A percentile compares a stretch with the other conserved stretches of the same genome.
Conservation (phyloP, 202 grass and related monocot genomes). For the Panicum hallii region DNA sequence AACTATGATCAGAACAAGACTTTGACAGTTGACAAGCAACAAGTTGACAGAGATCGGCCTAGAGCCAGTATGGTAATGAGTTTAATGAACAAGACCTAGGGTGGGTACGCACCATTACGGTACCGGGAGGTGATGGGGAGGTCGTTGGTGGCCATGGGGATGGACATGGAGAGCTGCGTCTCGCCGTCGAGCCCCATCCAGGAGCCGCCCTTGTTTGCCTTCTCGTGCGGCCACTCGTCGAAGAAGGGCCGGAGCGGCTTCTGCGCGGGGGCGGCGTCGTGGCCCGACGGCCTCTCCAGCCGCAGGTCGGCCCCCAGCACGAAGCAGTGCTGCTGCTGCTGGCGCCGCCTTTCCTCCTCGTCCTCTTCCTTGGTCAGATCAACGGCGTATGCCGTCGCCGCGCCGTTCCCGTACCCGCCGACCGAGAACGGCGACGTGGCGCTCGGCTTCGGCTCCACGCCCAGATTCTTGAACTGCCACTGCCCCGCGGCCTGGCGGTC, state of each 20-base stretch:
- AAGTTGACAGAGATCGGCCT: not conserved
- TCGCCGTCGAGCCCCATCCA: slow-evolving; percentile 85
- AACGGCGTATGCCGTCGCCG: slow-evolving; percentile 31
- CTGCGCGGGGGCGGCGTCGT: slow-evolving; percentile 30
- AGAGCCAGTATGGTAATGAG: not conserved
- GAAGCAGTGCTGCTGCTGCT: slow-evolving; percentile 90
- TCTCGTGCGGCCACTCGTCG: slow-evolving; percentile 89
- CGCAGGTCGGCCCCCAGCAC: slow-evolving; percentile 76
- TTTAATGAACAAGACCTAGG: not conserved
- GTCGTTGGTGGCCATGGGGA: slow-evolving; percentile 73
- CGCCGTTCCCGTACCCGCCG: slow-evolving; percentile 23
- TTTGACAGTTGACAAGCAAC: no score
- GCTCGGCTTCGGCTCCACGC: slow-evolving; percentile 45
- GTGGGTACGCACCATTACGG: slow-evolving; percentile 53
- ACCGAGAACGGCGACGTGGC: slow-evolving; percentile 24
- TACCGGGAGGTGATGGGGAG: slow-evolving; percentile 63
- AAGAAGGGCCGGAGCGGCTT: slow-evolving; percentile 88
- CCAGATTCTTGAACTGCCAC: slow-evolving; percentile 89
- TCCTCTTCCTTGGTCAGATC: slow-evolving; percentile 47
- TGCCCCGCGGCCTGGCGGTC: slow-evolving; percentile 55
- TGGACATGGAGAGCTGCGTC: slow-evolving; percentile 97
- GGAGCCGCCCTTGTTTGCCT: slow-evolving; percentile 54
- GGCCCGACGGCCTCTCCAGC: slow-evolving; percentile 63
- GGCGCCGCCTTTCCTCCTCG: slow-evolving; percentile 51
- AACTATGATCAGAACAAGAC: not conserved